Conservation (phyloP, 208 protist genomes). For the Crithidia sp. region DNA sequence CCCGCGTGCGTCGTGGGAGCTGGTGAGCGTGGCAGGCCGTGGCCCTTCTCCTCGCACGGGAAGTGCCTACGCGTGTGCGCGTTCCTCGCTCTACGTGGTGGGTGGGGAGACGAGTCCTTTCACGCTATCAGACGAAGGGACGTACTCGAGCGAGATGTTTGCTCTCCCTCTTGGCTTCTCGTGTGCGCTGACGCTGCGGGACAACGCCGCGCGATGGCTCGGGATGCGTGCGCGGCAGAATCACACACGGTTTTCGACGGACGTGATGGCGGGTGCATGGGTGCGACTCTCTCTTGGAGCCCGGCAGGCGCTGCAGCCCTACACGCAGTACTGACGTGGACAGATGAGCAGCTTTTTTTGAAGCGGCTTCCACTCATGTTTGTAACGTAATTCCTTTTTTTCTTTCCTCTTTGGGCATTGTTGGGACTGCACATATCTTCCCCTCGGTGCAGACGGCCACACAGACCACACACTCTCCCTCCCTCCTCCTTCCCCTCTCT, state of each 20-base stretch:
- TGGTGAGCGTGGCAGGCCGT: constrained; percentile 22
- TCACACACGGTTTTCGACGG: neutral
- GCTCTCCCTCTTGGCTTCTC: constrained; percentile 60
- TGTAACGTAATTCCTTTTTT: neutral
- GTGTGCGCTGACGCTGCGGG: constrained; percentile 43
- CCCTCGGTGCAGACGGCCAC: no score
- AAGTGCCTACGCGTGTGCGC: constrained; percentile 42
- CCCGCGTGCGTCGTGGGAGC: constrained; percentile 19
- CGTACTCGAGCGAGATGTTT: constrained; percentile 66
- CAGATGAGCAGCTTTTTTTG: neutral
- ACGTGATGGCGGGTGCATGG: neutral
- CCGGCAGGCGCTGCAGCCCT: constrained; percentile 3
- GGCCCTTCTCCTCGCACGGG: constrained; percentile 69
- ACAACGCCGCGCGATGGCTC: constrained; percentile 56
- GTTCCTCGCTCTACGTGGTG: constrained; percentile 69
- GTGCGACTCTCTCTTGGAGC: constrained; percentile 11
- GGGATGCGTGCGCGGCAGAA: neutral
- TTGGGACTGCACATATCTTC: no score
- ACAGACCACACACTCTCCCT: no score
- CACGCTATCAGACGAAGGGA: constrained; percentile 16
- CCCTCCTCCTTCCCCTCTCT: neutral
- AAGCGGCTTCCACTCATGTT: neutral
- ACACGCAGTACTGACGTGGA: constrained; percentile 3
- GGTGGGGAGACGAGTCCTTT: constrained; percentile 59
- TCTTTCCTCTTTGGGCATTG: neutral